These are phyloP conservation scores for Rhododendron ovatum DNA, from an alignment of 148 eudicot genomes.

Conservation along the genomic window DNA sequence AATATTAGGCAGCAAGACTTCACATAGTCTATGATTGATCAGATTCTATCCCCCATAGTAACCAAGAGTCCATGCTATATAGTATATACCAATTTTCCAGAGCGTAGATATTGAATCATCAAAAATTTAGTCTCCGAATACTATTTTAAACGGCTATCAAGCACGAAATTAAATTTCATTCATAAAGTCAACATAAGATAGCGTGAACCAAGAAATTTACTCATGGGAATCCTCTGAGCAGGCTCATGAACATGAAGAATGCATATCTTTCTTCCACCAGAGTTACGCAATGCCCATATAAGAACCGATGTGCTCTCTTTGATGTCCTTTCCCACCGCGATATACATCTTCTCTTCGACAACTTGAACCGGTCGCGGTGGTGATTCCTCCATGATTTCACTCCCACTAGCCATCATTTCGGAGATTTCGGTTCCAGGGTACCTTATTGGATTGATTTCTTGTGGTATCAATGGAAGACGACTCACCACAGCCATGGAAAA, in stretches of 20 bases:
- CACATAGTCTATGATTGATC: not conserved
- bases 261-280: constrained; percentile 41
- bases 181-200: not conserved
- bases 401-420: constrained; percentile 20
- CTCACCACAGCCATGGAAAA: not conserved
- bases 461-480: not conserved
- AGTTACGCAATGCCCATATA: constrained; percentile 59
- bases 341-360: constrained; percentile 45
- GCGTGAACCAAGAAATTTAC: constrained; percentile 30
- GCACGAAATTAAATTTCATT: not conserved
- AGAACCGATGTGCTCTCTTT: constrained; percentile 39
- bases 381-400: constrained; percentile 27
- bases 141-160: not conserved
- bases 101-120: not conserved
- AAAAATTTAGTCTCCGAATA: not conserved
- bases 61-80: not conserved
- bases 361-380: not conserved
- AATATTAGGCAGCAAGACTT: not conserved
- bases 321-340: constrained; percentile 57
- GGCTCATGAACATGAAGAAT: constrained; percentile 81
- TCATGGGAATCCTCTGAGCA: constrained; percentile 47
- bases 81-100: not conserved
- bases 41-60: not conserved
- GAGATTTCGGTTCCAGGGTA: not conserved
- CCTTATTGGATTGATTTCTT: not conserved